Evolutionary conservation across 1,284 basidiomycete species (phyloP).

Genomic region (Ustanciosporium gigantosporum): DNA sequence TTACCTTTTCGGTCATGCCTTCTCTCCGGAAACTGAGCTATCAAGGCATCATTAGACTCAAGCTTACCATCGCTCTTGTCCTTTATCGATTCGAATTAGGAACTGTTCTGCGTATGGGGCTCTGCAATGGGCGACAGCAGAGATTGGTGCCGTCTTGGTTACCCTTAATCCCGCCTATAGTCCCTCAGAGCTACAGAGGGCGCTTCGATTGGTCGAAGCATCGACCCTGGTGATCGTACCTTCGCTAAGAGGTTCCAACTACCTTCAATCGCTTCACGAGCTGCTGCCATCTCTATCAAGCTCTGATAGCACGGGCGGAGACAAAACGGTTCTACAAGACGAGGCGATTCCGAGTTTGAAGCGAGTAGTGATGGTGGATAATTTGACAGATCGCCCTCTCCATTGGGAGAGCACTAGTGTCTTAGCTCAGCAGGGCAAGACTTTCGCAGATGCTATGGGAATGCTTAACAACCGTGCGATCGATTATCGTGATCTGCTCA

Average conservation of each 20-base stretch:
- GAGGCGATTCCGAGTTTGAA: conserved; percentile 70
- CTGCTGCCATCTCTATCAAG: conserved; percentile 70
- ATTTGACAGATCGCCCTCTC: conserved; percentile 60
- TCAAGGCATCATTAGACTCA: too few relatives aligned
- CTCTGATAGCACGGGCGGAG: conserved; percentile 60
- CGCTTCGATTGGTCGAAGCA: conserved; percentile 72
- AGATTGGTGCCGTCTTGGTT: conserved; percentile 76
- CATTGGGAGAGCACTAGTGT: conserved; percentile 46
- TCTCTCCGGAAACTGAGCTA: not conserved
- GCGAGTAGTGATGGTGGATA: conserved; percentile 73
- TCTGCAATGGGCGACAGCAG: conserved; percentile 80
- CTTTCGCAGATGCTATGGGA: conserved; percentile 33
- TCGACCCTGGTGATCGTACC: conserved; percentile 75
- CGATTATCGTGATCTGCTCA: conserved; percentile 47
- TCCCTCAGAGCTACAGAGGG: conserved; percentile 69
- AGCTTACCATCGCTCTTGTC: not conserved
- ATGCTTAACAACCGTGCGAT: conserved; percentile 17
- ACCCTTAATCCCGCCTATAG: conserved; percentile 82
- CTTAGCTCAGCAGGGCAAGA: conserved; percentile 27
- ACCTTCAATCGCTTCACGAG: conserved; percentile 63
- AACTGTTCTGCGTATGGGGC: conserved; percentile 72
- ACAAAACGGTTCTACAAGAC: conserved; percentile 64
- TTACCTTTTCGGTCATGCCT: not conserved
- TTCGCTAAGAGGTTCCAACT: conserved; percentile 57
- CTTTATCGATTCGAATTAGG: conserved; percentile 1